A percentile compares a stretch with the other conserved stretches of the same genome.
Evolutionary conservation across 2,329 filamentous ascomycete species (phyloP).

Genomic region (Cylindrodendrum hubeiense): DNA sequence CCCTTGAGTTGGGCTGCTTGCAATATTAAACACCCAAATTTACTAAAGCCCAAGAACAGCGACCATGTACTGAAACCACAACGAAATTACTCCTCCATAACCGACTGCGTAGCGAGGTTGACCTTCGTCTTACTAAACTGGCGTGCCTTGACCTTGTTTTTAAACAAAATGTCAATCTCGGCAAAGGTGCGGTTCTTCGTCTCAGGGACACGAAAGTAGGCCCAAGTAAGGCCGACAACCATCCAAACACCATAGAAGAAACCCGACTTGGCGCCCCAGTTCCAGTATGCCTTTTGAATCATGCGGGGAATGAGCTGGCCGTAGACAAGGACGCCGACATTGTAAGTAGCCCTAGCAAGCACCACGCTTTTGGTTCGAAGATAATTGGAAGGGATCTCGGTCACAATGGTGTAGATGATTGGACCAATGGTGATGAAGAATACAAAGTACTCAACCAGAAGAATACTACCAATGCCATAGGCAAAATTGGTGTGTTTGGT

Average conservation of each 20-base stretch:
- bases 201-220: slow-evolving; percentile 67
- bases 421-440: slow-evolving; percentile 53
- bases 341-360: slow-evolving; percentile 59
- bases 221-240: slow-evolving; percentile 60
- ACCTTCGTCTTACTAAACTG: slow-evolving; percentile 49
- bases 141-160: slow-evolving; percentile 55
- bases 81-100: background rate
- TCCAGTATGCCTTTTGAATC: slow-evolving; percentile 58
- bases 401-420: slow-evolving; percentile 88
- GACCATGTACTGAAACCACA: background rate
- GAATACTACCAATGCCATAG: slow-evolving; percentile 60
- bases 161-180: slow-evolving; percentile 69
- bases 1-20: no score
- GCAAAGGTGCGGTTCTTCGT: slow-evolving; percentile 65
- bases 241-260: slow-evolving; percentile 60
- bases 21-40: no score
- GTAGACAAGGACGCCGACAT: slow-evolving; percentile 60
- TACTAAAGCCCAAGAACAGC: background rate
- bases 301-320: slow-evolving; percentile 60
- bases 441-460: slow-evolving; percentile 57
- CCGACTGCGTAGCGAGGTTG: slow-evolving; percentile 28
- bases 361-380: slow-evolving; percentile 61
- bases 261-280: slow-evolving; percentile 61
- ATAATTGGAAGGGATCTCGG: slow-evolving; percentile 60
- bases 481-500: slow-evolving; percentile 54